A percentile compares a stretch with the other conserved stretches of the same genome.
Evolutionary conservation across 2,329 filamentous ascomycete genomes (phyloP).

Genomic region (Pleurostoma richardsiae): DNA sequence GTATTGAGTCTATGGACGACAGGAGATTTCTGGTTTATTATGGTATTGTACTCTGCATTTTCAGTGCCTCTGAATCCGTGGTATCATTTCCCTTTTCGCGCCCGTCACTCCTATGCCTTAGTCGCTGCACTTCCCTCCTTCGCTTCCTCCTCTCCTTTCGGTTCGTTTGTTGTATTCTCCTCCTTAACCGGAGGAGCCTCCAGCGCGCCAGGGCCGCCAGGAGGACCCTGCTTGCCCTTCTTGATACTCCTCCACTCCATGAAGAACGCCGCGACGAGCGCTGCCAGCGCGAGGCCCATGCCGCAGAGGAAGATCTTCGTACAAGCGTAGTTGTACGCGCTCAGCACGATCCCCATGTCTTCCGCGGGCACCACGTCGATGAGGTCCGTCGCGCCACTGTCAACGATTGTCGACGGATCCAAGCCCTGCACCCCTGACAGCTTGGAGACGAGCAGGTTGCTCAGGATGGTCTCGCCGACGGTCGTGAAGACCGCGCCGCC

Average conservation of each 20-base stretch:
- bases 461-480: conserved; percentile 50
- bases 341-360: conserved; percentile 47
- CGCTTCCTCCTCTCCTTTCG: background rate
- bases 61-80: too few relatives aligned
- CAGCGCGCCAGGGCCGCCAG: background rate
- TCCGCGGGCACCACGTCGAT: conserved; percentile 42
- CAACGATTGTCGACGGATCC: conserved; percentile 34
- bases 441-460: conserved; percentile 33
- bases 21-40: too few relatives aligned
- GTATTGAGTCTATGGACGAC: too few relatives aligned
- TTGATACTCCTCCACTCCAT: conserved; percentile 68
- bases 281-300: conserved; percentile 48
- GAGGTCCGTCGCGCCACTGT: conserved; percentile 55
- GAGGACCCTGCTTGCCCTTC: conserved; percentile 27
- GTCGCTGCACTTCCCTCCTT: background rate
- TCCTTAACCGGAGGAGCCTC: background rate
- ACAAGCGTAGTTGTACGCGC: conserved; percentile 61
- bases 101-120: too few relatives aligned
- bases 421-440: conserved; percentile 35
- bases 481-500: conserved; percentile 55
- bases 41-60: too few relatives aligned
- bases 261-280: conserved; percentile 50
- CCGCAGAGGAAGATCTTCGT: conserved; percentile 59
- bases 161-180: too few relatives aligned
- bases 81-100: too few relatives aligned